Base-by-base conservation (phyloP, 345 rosid genomes). In the Corchorus olitorius region DNA sequence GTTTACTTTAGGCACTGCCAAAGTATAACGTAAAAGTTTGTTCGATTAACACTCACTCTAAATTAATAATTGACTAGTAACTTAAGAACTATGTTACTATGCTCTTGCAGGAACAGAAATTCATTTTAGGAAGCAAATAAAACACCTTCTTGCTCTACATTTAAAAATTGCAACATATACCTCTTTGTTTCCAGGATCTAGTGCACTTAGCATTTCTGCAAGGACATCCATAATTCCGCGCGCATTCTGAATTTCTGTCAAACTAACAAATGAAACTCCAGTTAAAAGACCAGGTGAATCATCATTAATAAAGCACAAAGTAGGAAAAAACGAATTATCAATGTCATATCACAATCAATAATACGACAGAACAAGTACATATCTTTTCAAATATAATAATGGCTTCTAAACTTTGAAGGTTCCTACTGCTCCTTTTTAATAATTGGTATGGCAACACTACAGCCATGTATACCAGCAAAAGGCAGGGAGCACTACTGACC, bases 221-320 rank as follows among this genome's bases (percentile, higher is more conserved):
- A 97, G 97, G 67, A 97, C 98, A 79, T 97, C 99, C 97, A 97
- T 89, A 65, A 94, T 89, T 71, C 97, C 98, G 63, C 96, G 92
- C 41, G 99, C 99, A 85, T 94, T 97, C 83, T 97, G 99, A 83
- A 94, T 91, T 88, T 97, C 99, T 65, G 96, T 83, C 93, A 94
- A 77, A 84, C 99, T 97, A 74, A 82, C 46, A 82, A 83, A 84
- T 61, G 41, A 79, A 81, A 75, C 61, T 85, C 69, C 74, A 77
- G 74, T 79, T 58, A 81, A 79, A 66, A 74, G 7, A 54, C 50
- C 61, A 73, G 49, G 78, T 35, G 33, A 75, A 75, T 58, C 7
- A 79, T 22, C 49, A 37, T 34, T 19, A n/a, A 75, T 19, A 61
- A 69, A 17, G 48, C 27, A 67, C 45, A 12, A 33, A 19, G 53